Base-by-base conservation (phyloP, 139 green algal genomes). In the Micromonas commoda region DNA sequence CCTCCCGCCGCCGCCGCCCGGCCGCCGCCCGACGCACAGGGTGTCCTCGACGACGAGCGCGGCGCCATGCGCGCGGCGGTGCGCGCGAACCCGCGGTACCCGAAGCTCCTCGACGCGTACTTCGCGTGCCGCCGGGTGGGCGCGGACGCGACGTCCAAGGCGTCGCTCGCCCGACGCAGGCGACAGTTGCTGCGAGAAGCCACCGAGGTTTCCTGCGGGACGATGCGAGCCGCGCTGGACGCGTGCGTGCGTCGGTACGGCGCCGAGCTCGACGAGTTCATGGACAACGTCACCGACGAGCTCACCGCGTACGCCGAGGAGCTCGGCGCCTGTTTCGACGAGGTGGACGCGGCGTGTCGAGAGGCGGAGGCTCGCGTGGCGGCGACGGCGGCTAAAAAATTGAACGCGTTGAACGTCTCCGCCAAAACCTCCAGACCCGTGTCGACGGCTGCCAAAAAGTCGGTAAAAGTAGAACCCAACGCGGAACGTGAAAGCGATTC, bases 21-120 rank as follows among this genome's bases (percentile, higher is more conserved):
- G n/a, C n/a, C n/a, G n/a, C n/a, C n/a, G n/a, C n/a, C n/a, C n/a
- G n/a, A n/a, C n/a, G n/a, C n/a, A n/a, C n/a, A n/a, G n/a, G n/a
- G n/a, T n/a, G n/a, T n/a, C n/a, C n/a, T n/a, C n/a, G n/a, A n/a
- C n/a, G n/a, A n/a, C 9, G 45, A 57, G 45, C 9, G 9, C 45
- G 45, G 9, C 45, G 45, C 45, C 45, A 16, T 57, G 9, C 45
- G 45, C 45, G 45, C 9, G 9, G 64, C 64, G 28, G 45, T 71
- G 21, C 64, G 64, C 26, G 64, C 26, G n/a, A 26, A 71, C 33
- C 24, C 64, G 29, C 38, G 38, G 64, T 71, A 71, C 64, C 26
- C 64, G 28, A 38, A 13, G 64, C 64, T 71, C 26, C 26, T 71
- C 26, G n/a, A 38, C 13, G 64, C 64, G 64, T 71, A 71, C 29